Base-by-base conservation (phyloP, 2,329 filamentous ascomycete genomes). In the Aschersonia sp. region DNA sequence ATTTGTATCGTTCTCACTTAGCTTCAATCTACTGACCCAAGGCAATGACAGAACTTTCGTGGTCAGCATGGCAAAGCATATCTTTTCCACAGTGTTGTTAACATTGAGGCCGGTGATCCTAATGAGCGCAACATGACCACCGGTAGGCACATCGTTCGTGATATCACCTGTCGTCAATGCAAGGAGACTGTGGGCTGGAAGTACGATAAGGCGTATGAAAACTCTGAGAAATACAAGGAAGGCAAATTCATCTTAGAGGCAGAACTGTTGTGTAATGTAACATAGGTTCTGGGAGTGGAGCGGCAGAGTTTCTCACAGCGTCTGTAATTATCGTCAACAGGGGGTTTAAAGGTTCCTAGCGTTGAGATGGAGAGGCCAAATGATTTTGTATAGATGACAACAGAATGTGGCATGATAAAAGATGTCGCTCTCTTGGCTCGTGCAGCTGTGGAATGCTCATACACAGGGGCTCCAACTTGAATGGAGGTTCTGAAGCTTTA, bases 51-150 rank as follows among this genome's bases (percentile, higher is more conserved):
- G 88, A 95, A 94, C 70, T 98, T 98, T 72, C 87, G 92, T 52
- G 92, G 92, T 59, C 90, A 97, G 65, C 90, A 97, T 66, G 92
- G 92, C 62, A 97, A 97, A 70, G 92, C 92, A 48, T 98, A 89
- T 68, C 83, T 98, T 55, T 97, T 98, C 74, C 85, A 90, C 67
- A 80, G 66, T 52, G 92, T 98, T 48, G 92, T 98, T 65, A 98
- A 98, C 67, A 77, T 94, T 62, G 83, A 81, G 54, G 73, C 81
- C 43, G 83, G 84, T 56, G 85, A 94, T 51, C 78, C 90, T n/a
- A 83, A 77, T 62, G 92, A 98, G 69, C 87, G 92, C 54, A 94
- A 84, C 69, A 98, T 98, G 92, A 98, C 92, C 11, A 98, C 92
- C 1, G 92, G 92, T 47, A 79, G 86, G 47, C 92, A 98, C 66